Base-by-base conservation (phyloP, 495 filamentous ascomycete species). In the Neurospora africana region DNA sequence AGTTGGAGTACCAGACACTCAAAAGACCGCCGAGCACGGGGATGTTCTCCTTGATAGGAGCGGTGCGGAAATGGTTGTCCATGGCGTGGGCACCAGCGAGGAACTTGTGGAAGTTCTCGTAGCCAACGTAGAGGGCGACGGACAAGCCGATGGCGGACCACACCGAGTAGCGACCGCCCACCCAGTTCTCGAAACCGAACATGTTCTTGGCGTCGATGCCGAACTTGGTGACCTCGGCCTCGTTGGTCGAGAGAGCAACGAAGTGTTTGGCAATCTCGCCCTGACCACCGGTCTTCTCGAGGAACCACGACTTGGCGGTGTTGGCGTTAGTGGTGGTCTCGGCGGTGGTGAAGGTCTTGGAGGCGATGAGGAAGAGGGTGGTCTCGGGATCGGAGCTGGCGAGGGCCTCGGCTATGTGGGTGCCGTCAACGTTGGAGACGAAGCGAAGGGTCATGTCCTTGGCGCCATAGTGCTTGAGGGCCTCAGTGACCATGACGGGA, bases 351-450 rank as follows among this genome's bases (percentile, higher is more conserved):
- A 99, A 99, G 71, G 95, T 99, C 89, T 99, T 99, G 81, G 95
- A 98, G 68, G 95, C 95, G 78, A 99, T 88, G 75, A 98, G 86
- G 91, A 98, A 99, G 70, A 99, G 89, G 37, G 95, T 98, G 61
- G 96, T 98, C 84, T 99, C 95, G 21, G 95, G 94, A 81, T 99
- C 88, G 2, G 94, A 95, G 81, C 89, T 79, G 79, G 90, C 90
- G 21, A 98, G 88, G 68, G 95, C 96, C 84, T 99, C 95, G 67
- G 94, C 92, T 78, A 98, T 92, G 84, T 99, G 95, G 69, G 95
- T 98, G 74, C 95, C 95, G 80, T 99, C 95, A 77, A 99, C 97
- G 86, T 99, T 99, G 83, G 95, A 98, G 73, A 99, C 95, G 78
- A 99, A 99, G 87, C 98, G 95, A 68, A 98, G 86, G 41, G 88